Conservation (phyloP, 306 rosid species). For the Sechiopsis laciniata region DNA sequence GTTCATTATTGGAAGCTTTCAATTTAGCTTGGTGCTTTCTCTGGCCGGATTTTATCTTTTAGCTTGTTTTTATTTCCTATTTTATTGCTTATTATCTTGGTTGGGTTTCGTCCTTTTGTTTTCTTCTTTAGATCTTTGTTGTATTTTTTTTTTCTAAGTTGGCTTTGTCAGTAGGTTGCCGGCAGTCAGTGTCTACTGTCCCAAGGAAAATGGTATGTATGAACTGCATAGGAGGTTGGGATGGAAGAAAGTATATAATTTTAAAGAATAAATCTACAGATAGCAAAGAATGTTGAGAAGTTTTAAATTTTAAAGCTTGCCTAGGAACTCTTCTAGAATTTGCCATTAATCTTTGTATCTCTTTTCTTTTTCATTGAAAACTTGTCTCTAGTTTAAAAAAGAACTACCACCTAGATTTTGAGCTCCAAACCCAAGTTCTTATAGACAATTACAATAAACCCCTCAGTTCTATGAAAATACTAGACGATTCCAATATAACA, state of each 20-base stretch:
- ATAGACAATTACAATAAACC: background rate
- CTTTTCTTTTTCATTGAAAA: background rate
- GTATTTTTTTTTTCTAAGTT: no score
- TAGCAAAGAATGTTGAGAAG: background rate
- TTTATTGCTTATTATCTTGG: no score
- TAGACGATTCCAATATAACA: constrained; percentile 5
- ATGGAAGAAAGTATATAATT: background rate
- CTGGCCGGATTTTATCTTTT: no score
- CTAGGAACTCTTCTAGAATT: background rate
- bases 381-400: background rate
- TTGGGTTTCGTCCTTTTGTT: no score
- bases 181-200: background rate
- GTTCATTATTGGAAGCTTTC: background rate
- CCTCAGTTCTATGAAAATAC: background rate
- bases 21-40: background rate
- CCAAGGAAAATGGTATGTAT: background rate
- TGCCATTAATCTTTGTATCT: background rate
- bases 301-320: background rate
- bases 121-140: no score
- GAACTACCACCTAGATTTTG: background rate
- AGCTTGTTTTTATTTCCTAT: no score
- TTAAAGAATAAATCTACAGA: background rate
- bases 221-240: background rate
- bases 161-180: no score
- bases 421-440: background rate